Conservation (phyloP, 306 rosid genomes). For the Cucumis cinereus region DNA sequence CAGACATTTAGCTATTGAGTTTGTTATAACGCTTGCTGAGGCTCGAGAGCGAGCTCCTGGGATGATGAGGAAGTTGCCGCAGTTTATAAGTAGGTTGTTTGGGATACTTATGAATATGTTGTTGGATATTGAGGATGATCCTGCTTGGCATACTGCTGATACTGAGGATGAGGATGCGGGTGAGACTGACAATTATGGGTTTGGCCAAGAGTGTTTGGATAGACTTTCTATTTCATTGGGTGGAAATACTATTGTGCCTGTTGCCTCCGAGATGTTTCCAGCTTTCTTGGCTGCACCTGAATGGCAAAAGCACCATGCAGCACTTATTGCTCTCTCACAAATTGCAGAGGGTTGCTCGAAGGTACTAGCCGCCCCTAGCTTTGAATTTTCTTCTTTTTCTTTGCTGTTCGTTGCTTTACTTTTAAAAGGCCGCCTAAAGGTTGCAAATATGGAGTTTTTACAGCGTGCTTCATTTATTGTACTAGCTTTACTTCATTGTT, state of each 20-base stretch:
- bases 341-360: constrained; percentile 91
- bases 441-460: neutral
- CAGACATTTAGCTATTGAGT: constrained; percentile 82
- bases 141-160: constrained; percentile 80
- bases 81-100: constrained; percentile 76
- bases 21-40: constrained; percentile 85
- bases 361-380: constrained; percentile 21
- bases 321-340: constrained; percentile 80
- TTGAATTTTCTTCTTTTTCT: neutral
- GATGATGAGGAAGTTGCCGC: constrained; percentile 96
- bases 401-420: neutral
- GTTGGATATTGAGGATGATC: constrained; percentile 78
- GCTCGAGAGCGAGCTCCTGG: constrained; percentile 95
- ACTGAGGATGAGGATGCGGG: constrained; percentile 89
- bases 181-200: constrained; percentile 71
- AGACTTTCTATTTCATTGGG: constrained; percentile 81
- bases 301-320: constrained; percentile 96
- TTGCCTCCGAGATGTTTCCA: constrained; percentile 84
- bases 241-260: constrained; percentile 89
- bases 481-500: neutral
- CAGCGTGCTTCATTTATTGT: neutral
- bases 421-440: neutral
- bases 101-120: constrained; percentile 81
- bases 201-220: constrained; percentile 94
- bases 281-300: constrained; percentile 73